A percentile compares a stretch with the other conserved stretches of the same genome.
These are phyloP conservation scores for Plasmodium knowlesi DNA, from an alignment of 169 alveolate genomes.

Conservation along the genomic window DNA sequence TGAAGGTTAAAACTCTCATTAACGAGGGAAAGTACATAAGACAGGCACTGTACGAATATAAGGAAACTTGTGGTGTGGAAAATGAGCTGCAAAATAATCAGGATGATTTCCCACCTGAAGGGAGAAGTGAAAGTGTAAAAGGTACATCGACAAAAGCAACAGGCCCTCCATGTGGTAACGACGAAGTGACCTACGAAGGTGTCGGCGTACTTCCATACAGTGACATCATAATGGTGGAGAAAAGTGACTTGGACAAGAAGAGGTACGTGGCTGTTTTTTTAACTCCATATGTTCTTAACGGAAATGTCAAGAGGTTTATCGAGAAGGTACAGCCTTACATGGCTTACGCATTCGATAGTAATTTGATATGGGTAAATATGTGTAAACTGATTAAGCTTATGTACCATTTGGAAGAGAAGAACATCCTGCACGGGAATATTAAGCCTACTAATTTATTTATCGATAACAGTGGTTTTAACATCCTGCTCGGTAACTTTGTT, in stretches of 20 bases:
- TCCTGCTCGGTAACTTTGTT: conserved; percentile 53
- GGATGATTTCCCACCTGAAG: neutral
- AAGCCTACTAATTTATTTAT: conserved; percentile 53
- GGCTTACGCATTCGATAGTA: conserved; percentile 18
- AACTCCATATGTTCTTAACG: conserved; percentile 57
- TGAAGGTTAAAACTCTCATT: conserved; percentile 24
- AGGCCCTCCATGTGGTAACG: neutral
- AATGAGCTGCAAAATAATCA: neutral
- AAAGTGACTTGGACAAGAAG: neutral
- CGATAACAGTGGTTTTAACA: conserved; percentile 25
- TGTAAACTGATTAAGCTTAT: conserved; percentile 48
- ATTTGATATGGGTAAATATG: conserved; percentile 10
- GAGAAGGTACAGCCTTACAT: conserved; percentile 23
- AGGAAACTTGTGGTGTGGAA: neutral
- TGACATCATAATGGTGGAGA: conserved; percentile 30
- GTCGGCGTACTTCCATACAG: conserved; percentile 39
- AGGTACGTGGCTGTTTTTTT: conserved; percentile 37
- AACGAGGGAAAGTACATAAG: conserved; percentile 44
- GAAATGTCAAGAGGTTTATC: conserved; percentile 21
- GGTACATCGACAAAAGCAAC: neutral
- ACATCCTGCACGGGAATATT: conserved; percentile 41
- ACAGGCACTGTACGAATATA: conserved; percentile 29
- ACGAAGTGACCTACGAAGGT: conserved; percentile 27
- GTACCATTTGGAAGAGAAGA: conserved; percentile 34
- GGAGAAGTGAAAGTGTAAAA: neutral